Evolutionary conservation across 2,329 filamentous ascomycete species (phyloP), one percentile per base, ranked within the genome.

Genomic region (Penicillium fuscoglaucum): DNA sequence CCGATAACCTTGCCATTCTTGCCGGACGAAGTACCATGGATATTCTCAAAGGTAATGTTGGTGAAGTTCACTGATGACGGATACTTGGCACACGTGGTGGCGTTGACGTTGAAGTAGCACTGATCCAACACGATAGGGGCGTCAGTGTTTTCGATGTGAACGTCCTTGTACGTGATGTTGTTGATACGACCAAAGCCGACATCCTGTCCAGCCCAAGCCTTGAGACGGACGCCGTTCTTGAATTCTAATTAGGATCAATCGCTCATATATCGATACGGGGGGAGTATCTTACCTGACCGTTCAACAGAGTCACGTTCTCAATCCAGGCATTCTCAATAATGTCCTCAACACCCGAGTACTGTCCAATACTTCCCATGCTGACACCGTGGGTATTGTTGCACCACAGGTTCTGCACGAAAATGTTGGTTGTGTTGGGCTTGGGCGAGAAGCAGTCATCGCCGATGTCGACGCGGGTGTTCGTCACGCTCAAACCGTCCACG

Each of bases 391-490:
- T 83, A 61, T 83, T 83, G 62, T 86, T 84, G 67, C 84, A 87
- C 74, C 83, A 86, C 69, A 86, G 79, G 31, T 84, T 85, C 60
- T 83, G 78, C 6, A 87, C 83, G 51, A 83, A 79, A 31, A 86
- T 74, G 57, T 86, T 82, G 24, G 79, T 80, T 8, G 82, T 83
- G 65, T 86, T 87, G 8, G 83, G 81, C 69, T 87, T 86, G 7
- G 84, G 82, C 1, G 82, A 84, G 73, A 86, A 85, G 68, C 84
- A 86, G 68, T 86, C 84, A 58, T 86, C 82, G n/a, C 81, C 82
- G 43, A 82, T 81, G 53, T 84, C 80, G 26, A 84, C 78, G 69
- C 78, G 80, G 1, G 78, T 74, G 28, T 82, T 78, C 57, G 79
- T 79, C 19, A 85, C 80, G 0, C 71, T 80, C 8, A 87, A 69